phyloP scores from a whole-genome alignment of 192 early-diverging fungal genomes.

The Entomortierella chlamydospora region DNA sequence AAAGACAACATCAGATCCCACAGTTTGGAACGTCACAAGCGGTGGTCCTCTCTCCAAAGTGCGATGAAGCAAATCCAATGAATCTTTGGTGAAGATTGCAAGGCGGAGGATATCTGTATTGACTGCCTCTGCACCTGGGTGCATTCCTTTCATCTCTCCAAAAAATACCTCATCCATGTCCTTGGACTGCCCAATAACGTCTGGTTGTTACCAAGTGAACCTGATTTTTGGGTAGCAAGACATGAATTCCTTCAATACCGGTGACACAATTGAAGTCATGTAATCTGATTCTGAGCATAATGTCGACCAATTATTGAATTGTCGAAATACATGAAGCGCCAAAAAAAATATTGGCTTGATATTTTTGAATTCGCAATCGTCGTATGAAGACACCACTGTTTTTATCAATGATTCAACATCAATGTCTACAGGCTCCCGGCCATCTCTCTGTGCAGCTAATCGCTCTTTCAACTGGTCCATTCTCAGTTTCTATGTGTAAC shows the following conservation, averaged over 20 bases:
- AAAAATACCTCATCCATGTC: constrained; percentile 11
- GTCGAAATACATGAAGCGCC: constrained; percentile 10
- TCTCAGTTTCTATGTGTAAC: constrained; percentile 11
- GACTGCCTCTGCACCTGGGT: constrained; percentile 14
- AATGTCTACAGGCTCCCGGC: not conserved
- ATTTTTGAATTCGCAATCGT: not conserved
- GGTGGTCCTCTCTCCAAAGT: constrained; percentile 11
- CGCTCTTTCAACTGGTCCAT: constrained; percentile 6
- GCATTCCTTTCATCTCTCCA: constrained; percentile 23
- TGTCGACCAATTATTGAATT: constrained; percentile 5
- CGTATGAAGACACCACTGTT: constrained; percentile 1
- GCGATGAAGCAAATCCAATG: constrained; percentile 16
- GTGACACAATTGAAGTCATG: constrained; percentile 7
- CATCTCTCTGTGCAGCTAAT: constrained; percentile 6
- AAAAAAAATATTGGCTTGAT: constrained; percentile 14
- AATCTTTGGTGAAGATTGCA: constrained; percentile 26
- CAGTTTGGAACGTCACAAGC: constrained; percentile 21
- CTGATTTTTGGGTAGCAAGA: constrained; percentile 11
- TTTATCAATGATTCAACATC: constrained; percentile 5
- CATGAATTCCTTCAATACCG: constrained; percentile 13
- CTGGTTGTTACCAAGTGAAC: constrained; percentile 14
- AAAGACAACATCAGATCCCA: constrained; percentile 13
- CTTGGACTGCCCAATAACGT: constrained; percentile 2
- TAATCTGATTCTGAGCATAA: constrained; percentile 18
- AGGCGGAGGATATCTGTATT: constrained; percentile 26